Percentiles rank a stretch among this genome's conserved stretches.
These are phyloP conservation scores for Verticillium nubilum DNA, from an alignment of 2,329 filamentous ascomycete genomes.

Conservation along the genomic window DNA sequence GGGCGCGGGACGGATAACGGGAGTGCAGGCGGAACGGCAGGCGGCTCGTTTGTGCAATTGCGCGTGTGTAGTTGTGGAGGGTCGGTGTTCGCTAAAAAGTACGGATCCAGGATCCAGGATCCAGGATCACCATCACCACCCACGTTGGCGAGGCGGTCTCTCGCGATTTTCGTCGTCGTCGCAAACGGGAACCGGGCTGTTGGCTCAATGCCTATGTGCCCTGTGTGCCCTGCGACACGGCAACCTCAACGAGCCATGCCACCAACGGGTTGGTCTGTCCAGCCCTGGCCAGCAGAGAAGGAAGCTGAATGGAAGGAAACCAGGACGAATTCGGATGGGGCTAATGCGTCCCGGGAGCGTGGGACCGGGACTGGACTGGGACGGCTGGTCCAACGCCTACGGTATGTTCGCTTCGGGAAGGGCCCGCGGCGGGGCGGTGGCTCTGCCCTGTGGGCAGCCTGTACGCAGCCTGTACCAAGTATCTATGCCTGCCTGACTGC, in stretches of 20 bases:
- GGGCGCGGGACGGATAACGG: not conserved
- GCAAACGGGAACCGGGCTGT: not conserved
- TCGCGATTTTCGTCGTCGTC: not conserved
- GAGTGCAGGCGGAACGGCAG: not conserved
- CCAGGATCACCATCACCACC: not conserved
- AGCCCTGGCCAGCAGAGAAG: not conserved
- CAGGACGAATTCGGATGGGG: not conserved
- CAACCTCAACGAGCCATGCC: not conserved
- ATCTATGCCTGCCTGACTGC: not conserved
- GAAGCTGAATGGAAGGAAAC: not conserved
- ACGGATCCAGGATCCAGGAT: too few relatives aligned
- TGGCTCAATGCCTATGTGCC: not conserved
- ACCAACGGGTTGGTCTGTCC: not conserved
- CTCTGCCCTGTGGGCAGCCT: too few relatives aligned
- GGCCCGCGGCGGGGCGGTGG: not conserved
- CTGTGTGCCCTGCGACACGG: not conserved
- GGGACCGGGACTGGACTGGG: not conserved
- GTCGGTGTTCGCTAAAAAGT: not conserved
- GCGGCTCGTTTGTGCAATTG: not conserved
- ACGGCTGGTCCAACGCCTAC: not conserved
- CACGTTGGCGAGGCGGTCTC: not conserved
- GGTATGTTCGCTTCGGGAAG: not conserved
- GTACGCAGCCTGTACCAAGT: not conserved
- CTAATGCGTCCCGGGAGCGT: not conserved
- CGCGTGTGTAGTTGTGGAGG: not conserved